A percentile compares a stretch with the other conserved stretches of the same genome.
phyloP scores from a whole-genome alignment of 768 basidiomycete genomes.

The Guyanaporus albipodus region DNA sequence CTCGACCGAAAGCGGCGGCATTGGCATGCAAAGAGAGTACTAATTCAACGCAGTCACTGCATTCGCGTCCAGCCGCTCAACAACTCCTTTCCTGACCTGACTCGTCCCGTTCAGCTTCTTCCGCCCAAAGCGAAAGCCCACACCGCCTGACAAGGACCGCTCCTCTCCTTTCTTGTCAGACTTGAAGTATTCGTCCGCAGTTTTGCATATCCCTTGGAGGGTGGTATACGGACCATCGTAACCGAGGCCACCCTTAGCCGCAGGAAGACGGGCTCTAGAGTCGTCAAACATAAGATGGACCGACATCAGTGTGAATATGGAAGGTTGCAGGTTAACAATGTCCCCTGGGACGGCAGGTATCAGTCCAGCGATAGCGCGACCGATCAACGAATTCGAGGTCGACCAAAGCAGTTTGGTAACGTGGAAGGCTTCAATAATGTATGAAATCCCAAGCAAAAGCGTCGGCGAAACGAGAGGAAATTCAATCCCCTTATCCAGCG shows the following conservation, averaged over 20 bases:
- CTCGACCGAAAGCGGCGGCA: background rate
- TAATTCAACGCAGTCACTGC: slow-evolving; percentile 21
- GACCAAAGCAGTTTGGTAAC: slow-evolving; percentile 42
- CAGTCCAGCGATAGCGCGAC: slow-evolving; percentile 33
- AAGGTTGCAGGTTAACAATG: slow-evolving; percentile 53
- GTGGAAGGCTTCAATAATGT: slow-evolving; percentile 55
- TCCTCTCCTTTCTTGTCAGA: slow-evolving; percentile 36
- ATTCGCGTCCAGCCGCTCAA: slow-evolving; percentile 13
- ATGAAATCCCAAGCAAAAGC: slow-evolving; percentile 58
- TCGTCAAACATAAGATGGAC: slow-evolving; percentile 63
- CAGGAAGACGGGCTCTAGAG: slow-evolving; percentile 54
- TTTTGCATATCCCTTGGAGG: slow-evolving; percentile 53
- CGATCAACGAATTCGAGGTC: slow-evolving; percentile 24
- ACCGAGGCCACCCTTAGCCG: slow-evolving; percentile 58
- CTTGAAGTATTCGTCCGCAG: slow-evolving; percentile 44
- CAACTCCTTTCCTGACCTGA: slow-evolving; percentile 29
- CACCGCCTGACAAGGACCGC: slow-evolving; percentile 41
- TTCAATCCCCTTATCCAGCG: slow-evolving; percentile 52
- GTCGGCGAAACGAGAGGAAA: slow-evolving; percentile 61
- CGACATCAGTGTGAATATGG: slow-evolving; percentile 49
- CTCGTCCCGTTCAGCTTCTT: slow-evolving; percentile 28
- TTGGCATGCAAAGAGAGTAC: background rate
- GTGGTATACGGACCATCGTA: slow-evolving; percentile 59
- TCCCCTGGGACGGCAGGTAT: slow-evolving; percentile 48
- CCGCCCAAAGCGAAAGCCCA: slow-evolving; percentile 38